A percentile compares a stretch with the other conserved stretches of the same genome.
Evolutionary conservation across 2,329 filamentous ascomycete genomes (phyloP).

Genomic region (Fusarium xylarioides): DNA sequence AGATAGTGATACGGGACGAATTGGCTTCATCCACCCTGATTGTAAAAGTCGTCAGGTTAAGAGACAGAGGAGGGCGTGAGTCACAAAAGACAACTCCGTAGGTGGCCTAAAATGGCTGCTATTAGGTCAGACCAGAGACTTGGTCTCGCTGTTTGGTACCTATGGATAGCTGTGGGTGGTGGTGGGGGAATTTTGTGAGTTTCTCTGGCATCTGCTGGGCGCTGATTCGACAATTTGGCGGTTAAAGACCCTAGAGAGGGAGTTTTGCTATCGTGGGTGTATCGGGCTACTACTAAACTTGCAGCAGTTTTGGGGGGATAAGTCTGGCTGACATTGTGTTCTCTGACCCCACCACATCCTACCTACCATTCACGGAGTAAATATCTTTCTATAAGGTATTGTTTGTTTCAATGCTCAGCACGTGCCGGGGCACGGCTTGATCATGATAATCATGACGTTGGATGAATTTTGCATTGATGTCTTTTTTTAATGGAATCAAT

Average conservation of each 20-base stretch:
- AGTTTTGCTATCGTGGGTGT: not conserved
- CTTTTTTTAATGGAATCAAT: not conserved
- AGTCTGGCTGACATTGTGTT: slow-evolving; percentile 6
- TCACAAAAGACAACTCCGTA: slow-evolving; percentile 38
- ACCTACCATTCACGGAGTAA: not conserved
- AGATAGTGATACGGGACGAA: slow-evolving; percentile 35
- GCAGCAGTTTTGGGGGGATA: not conserved
- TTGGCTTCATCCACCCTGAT: slow-evolving; percentile 44
- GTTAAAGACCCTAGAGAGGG: slow-evolving; percentile 34
- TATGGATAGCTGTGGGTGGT: slow-evolving; percentile 29
- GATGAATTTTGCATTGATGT: not conserved
- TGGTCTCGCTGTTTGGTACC: slow-evolving; percentile 18
- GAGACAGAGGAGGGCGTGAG: slow-evolving; percentile 39
- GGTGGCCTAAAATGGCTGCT: not conserved
- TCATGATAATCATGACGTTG: not conserved
- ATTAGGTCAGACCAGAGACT: slow-evolving; percentile 11
- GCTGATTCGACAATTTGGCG: slow-evolving; percentile 38
- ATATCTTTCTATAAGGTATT: not conserved
- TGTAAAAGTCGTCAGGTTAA: slow-evolving; percentile 25
- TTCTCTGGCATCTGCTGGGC: slow-evolving; percentile 22
- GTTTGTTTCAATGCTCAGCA: not conserved
- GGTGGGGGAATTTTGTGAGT: slow-evolving; percentile 38
- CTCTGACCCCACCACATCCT: not conserved
- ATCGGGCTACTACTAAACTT: not conserved
- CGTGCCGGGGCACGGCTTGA: not conserved